These are phyloP conservation scores for Zygotorulaspora mrakii DNA, from an alignment of 1,139 yeast genomes.

Conservation along the genomic window DNA sequence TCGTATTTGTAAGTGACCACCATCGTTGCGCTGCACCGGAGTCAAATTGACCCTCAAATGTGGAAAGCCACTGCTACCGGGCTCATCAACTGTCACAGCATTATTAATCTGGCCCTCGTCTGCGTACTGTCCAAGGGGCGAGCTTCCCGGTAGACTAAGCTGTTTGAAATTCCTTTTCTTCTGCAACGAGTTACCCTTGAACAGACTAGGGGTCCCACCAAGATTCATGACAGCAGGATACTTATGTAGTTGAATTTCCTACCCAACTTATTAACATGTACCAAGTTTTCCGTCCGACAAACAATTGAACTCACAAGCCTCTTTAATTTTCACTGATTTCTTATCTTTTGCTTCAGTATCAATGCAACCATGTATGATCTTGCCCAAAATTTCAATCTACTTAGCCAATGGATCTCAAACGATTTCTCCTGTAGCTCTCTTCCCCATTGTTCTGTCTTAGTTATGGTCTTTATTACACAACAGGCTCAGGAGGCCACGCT, in stretches of 20 bases:
- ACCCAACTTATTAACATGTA: neutral
- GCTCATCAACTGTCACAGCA: neutral
- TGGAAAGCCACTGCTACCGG: neutral
- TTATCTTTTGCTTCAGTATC: neutral
- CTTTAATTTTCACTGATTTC: neutral
- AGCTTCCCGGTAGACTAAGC: slow-evolving; percentile 37
- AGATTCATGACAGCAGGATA: slow-evolving; percentile 7
- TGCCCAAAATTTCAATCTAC: too few species aligned
- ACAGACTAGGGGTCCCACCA: slow-evolving; percentile 26
- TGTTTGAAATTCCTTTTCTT: slow-evolving; percentile 68
- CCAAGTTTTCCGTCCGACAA: neutral
- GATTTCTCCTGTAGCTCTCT: neutral
- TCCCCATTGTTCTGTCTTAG: neutral
- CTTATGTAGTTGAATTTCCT: neutral
- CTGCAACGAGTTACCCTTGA: slow-evolving; percentile 57
- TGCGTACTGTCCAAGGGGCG: slow-evolving; percentile 1
- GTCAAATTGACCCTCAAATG: slow-evolving; percentile 6
- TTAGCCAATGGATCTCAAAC: too few species aligned
- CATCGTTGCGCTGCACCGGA: slow-evolving; percentile 7
- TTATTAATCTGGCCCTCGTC: slow-evolving; percentile 2
- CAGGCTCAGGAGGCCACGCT: neutral
- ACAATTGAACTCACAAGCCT: neutral
- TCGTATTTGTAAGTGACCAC: slow-evolving; percentile 13
- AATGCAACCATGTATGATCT: neutral
- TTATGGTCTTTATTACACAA: neutral